Evolutionary conservation across 495 filamentous ascomycete species (phyloP), one percentile per base, ranked within the genome.

Genomic region (Penicillium alfredii): DNA sequence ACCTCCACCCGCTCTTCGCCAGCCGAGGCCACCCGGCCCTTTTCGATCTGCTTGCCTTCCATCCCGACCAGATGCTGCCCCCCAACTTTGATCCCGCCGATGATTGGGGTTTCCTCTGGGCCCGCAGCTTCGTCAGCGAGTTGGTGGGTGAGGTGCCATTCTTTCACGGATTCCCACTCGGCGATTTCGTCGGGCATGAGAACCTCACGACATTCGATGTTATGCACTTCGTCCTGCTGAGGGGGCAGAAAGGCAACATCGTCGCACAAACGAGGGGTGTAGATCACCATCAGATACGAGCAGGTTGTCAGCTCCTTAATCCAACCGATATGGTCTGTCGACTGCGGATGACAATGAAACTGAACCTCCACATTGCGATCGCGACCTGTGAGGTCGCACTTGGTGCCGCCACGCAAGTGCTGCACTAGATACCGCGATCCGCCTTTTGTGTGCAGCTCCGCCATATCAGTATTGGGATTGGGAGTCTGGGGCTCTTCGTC

Each of bases 251-350:
- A 98, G 4, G 90, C 89, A 14, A 88, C 79, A 45, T 98, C 92
- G 53, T 84, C 81, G 60, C 92, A 98, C 28, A 98, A 77, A 1
- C 90, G 78, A 3, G 92, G 87, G 0, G 92, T 98, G 55, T 96
- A 84, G 33, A 98, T 78, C 1, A 94, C 77, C 87, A 98, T 94
- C 26, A 96, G 64, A 46, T 98, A 98, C 14, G 86, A 81, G 63
- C 92, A 98, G 6, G 88, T 96, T 6, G 81, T 82, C 4, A 94
- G 73, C 55, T 98, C 92, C 53, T 98, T 98, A 65, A 98, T 93
- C 76, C 84, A 88, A 29, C 81, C 84, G 44, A 97, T 96, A 6
- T 82, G 80, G 58, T 96, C 90, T 12, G 73, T 66, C 4, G 73
- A 77, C 44, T 85, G 80, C 1, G 89, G 85, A 47, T 86, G 80